phyloP scores from a whole-genome alignment of 306 rosid genomes.

The Casuarina equisetifolia region DNA sequence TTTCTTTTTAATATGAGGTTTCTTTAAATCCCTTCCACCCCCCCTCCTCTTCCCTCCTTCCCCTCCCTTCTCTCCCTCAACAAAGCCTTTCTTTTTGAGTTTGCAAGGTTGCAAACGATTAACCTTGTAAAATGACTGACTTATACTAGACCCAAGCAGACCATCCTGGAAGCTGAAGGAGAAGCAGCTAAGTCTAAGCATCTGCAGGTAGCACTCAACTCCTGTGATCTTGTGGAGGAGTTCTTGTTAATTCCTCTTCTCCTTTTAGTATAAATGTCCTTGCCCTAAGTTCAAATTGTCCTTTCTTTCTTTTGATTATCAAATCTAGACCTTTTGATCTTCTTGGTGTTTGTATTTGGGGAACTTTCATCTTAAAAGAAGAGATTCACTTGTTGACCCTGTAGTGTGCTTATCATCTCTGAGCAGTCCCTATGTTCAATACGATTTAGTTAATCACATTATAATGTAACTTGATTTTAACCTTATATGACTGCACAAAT shows the following conservation, averaged over 20 bases:
- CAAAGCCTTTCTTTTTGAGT: slow-evolving; percentile 7
- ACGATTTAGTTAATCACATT: not conserved
- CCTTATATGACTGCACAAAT: not conserved
- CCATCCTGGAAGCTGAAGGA: slow-evolving; percentile 93
- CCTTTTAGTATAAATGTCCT: not conserved
- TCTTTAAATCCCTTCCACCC: not conserved
- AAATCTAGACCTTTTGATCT: not conserved
- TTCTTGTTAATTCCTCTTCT: slow-evolving; percentile 12
- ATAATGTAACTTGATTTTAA: not conserved
- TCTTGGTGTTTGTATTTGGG: not conserved
- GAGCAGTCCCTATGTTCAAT: not conserved
- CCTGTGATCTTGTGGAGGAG: slow-evolving; percentile 14
- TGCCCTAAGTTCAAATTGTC: not conserved
- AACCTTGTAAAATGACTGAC: slow-evolving; percentile 19
- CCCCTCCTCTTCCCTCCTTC: not conserved
- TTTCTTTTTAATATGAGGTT: not conserved
- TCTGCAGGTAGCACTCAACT: slow-evolving; percentile 42
- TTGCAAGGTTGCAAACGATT: slow-evolving; percentile 13
- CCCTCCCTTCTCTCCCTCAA: slow-evolving; percentile 1
- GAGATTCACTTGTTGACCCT: not conserved
- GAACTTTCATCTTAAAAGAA: not conserved
- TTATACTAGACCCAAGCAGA: slow-evolving; percentile 82
- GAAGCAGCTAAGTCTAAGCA: slow-evolving; percentile 76
- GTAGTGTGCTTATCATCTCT: not conserved
- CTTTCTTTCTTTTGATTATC: not conserved